phyloP scores from a whole-genome alignment of 2,329 filamentous ascomycete genomes.

The Amylocarpus encephaloides region DNA sequence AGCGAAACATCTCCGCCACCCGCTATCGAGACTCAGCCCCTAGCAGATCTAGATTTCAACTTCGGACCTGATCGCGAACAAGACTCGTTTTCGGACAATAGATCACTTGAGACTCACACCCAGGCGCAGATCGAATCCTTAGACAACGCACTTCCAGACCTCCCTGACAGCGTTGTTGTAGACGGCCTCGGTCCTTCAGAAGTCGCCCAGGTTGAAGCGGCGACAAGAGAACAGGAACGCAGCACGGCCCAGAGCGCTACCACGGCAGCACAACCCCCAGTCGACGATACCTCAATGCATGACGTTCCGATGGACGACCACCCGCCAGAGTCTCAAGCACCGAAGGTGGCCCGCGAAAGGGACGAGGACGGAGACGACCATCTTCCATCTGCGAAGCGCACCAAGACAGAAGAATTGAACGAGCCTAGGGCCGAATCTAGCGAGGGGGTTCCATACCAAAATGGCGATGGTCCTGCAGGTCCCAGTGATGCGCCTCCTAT shows the following conservation, averaged over 20 bases:
- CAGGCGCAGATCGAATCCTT: background rate
- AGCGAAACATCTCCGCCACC: constrained; percentile 8
- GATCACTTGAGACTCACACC: no score
- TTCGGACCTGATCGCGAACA: constrained; percentile 8
- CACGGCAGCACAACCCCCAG: background rate
- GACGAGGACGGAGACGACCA: constrained; percentile 68
- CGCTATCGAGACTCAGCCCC: constrained; percentile 1
- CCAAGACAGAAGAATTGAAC: constrained; percentile 57
- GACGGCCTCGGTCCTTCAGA: background rate
- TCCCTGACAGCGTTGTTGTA: background rate
- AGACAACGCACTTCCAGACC: background rate
- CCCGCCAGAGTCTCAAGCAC: constrained; percentile 27
- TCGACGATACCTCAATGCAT: background rate
- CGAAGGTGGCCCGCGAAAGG: constrained; percentile 66
- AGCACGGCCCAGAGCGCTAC: background rate
- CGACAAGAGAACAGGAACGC: background rate
- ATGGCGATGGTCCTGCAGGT: constrained; percentile 17
- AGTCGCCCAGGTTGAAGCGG: background rate
- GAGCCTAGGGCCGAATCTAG: constrained; percentile 7
- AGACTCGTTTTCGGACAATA: background rate
- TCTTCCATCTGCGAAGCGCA: constrained; percentile 72
- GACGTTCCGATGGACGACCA: constrained; percentile 32
- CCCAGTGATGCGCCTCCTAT: constrained; percentile 33
- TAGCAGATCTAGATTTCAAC: constrained; percentile 3
- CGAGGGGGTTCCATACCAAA: constrained; percentile 16